Percentiles rank a stretch among this genome's conserved stretches.
Conservation (phyloP, 2,329 filamentous ascomycete genomes). For the Rhynchosporium secalis region DNA sequence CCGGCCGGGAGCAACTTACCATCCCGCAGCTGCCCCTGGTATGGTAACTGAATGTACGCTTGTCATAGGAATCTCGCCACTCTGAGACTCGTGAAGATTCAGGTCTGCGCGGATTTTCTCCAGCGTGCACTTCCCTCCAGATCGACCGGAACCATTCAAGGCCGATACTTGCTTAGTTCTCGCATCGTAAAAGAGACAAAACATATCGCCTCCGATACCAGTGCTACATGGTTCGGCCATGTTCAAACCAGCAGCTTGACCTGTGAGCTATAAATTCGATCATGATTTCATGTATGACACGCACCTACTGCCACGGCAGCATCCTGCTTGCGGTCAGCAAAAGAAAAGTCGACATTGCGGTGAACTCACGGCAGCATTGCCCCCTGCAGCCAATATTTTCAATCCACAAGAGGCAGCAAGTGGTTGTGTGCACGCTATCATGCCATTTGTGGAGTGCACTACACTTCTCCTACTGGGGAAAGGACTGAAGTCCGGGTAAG, state of each 20-base stretch:
- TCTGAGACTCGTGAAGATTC: constrained; percentile 57
- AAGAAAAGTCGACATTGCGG: background rate
- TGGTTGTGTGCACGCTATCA: constrained; percentile 86
- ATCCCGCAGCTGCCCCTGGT: constrained; percentile 86
- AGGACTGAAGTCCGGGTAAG: constrained; percentile 3
- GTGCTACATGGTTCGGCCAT: constrained; percentile 90
- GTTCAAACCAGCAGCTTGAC: constrained; percentile 79
- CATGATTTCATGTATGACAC: background rate
- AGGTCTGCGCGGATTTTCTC: constrained; percentile 70
- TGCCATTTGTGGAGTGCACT: constrained; percentile 88
- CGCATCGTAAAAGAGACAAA: constrained; percentile 30
- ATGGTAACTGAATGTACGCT: constrained; percentile 82
- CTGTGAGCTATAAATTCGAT: constrained; percentile 25
- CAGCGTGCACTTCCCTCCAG: constrained; percentile 63
- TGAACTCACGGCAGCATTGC: constrained; percentile 68
- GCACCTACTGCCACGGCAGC: constrained; percentile 85
- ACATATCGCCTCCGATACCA: constrained; percentile 91
- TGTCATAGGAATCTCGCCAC: constrained; percentile 65
- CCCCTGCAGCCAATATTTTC: constrained; percentile 76
- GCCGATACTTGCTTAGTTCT: constrained; percentile 76
- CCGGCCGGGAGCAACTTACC: constrained; percentile 46
- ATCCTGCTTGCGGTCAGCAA: constrained; percentile 57
- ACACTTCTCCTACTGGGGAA: constrained; percentile 84
- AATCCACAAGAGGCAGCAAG: constrained; percentile 86
- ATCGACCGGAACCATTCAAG: constrained; percentile 87